Evolutionary conservation across 306 rosid species (phyloP).

Genomic region (Vigna unguiculata): DNA sequence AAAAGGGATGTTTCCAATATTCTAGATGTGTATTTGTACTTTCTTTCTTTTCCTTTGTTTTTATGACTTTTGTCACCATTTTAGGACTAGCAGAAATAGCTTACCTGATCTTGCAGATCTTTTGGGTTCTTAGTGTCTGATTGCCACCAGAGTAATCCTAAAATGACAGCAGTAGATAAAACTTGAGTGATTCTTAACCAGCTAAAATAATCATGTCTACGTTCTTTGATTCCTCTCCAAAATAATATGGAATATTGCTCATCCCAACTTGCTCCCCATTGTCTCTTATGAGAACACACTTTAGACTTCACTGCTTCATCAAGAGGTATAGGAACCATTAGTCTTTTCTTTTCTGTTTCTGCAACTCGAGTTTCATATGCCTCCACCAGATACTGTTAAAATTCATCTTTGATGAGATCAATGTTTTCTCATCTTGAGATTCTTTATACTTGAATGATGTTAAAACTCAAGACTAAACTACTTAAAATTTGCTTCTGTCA

Average conservation of each 20-base stretch:
- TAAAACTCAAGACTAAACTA: not conserved
- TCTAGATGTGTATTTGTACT: not conserved
- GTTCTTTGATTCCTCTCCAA: conserved; percentile 86
- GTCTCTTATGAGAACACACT: conserved; percentile 56
- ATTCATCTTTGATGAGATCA: conserved; percentile 30
- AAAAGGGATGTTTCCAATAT: not conserved
- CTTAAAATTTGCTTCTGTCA: conserved; percentile 6
- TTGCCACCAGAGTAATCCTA: conserved; percentile 98
- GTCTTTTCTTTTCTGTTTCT: conserved; percentile 77
- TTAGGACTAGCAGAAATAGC: conserved; percentile 5
- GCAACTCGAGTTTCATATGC: conserved; percentile 82
- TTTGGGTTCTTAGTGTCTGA: conserved; percentile 67
- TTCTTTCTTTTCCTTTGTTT: not conserved
- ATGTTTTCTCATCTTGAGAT: not conserved
- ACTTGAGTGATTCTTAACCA: conserved; percentile 98
- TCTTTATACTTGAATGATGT: not conserved
- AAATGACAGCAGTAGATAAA: conserved; percentile 86
- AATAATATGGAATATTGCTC: conserved; percentile 80
- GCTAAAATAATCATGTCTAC: conserved; percentile 91
- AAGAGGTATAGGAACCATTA: conserved; percentile 61
- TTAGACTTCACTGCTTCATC: conserved; percentile 74
- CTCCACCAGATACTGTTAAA: conserved; percentile 82
- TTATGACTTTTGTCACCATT: not conserved
- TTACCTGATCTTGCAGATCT: conserved; percentile 93
- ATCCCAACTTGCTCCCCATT: conserved; percentile 93